These are phyloP conservation scores for Albugo candida DNA, from an alignment of 352 stramenopile species.

Conservation along the genomic window DNA sequence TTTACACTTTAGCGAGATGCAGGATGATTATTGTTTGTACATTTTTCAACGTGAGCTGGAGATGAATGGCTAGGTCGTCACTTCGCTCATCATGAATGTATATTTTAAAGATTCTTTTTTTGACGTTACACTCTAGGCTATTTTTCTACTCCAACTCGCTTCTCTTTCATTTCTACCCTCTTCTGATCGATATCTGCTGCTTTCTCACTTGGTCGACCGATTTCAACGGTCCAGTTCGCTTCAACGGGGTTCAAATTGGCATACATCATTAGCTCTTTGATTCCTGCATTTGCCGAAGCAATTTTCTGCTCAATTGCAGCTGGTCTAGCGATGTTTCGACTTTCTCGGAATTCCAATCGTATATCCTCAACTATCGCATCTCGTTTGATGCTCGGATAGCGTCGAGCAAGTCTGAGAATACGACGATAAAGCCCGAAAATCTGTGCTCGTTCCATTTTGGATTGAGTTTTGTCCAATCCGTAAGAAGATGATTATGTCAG, in stretches of 20 bases:
- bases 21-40: conserved; percentile 76
- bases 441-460: no score
- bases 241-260: conserved; percentile 31
- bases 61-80: no score
- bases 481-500: no score
- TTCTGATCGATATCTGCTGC: no score
- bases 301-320: conserved; percentile 46
- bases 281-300: conserved; percentile 35
- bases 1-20: conserved; percentile 83
- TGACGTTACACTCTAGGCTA: no score
- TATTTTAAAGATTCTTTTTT: no score
- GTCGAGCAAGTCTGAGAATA: conserved; percentile 65
- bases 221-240: conserved; percentile 48
- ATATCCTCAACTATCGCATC: conserved; percentile 65
- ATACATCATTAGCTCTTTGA: conserved; percentile 64
- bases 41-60: no score
- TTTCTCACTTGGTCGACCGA: conserved; percentile 15
- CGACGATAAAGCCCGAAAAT: conserved; percentile 28
- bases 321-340: conserved; percentile 38
- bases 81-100: no score
- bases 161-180: no score
- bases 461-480: no score
- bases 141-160: no score
- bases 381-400: conserved; percentile 73
- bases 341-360: conserved; percentile 68